These are phyloP conservation scores for Meira miltonrushii DNA, from an alignment of 1,284 basidiomycete genomes.

Conservation along the genomic window DNA sequence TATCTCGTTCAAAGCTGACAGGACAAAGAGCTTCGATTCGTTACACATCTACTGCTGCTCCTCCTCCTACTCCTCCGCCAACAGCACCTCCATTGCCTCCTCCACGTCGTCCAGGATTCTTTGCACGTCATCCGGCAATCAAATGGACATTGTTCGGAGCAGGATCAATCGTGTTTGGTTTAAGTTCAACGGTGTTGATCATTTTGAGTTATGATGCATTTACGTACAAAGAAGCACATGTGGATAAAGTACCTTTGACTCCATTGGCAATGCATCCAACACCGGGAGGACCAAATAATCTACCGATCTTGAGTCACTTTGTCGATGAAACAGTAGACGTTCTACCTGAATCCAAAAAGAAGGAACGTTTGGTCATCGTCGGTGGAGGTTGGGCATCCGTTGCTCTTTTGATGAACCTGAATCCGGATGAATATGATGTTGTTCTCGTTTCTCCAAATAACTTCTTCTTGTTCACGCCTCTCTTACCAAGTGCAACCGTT, in stretches of 20 bases:
- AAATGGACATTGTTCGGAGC: conserved; percentile 13
- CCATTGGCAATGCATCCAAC: conserved; percentile 33
- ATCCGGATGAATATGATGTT: conserved; percentile 47
- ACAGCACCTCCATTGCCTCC: no score
- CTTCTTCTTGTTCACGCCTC: conserved; percentile 41
- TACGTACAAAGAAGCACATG: conserved; percentile 37
- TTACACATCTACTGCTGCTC: no score
- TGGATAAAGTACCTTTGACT: conserved; percentile 32
- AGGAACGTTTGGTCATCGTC: conserved; percentile 50
- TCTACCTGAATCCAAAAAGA: conserved; percentile 16
- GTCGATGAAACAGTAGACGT: conserved; percentile 27
- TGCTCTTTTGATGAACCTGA: conserved; percentile 39
- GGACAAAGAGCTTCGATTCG: no score
- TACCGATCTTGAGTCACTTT: conserved; percentile 36
- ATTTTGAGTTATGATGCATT: conserved; percentile 41
- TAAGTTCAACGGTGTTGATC: conserved; percentile 27
- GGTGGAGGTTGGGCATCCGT: conserved; percentile 52
- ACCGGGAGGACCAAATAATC: conserved; percentile 44
- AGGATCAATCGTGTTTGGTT: conserved; percentile 38
- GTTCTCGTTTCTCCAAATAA: conserved; percentile 49
- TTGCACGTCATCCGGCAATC: conserved; percentile 9
- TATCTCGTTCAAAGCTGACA: no score
- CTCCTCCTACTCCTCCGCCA: no score
- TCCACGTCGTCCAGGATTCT: no score
- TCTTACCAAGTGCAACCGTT: conserved; percentile 48